Evolutionary conservation across 441 rosid species (phyloP).

Genomic region (Daphne laureola): DNA sequence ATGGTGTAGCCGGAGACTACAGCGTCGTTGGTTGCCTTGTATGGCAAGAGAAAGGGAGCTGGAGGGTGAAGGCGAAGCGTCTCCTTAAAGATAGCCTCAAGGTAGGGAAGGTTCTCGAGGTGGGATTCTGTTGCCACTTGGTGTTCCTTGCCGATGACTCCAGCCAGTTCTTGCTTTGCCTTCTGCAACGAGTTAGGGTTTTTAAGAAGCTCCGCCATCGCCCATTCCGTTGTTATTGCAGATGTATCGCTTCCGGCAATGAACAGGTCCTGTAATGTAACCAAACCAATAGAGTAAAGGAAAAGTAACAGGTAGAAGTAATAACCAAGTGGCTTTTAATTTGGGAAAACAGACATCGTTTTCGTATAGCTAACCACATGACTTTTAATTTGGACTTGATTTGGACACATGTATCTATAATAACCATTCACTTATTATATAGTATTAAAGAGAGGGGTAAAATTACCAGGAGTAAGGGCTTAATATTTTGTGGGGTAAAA

Average conservation of each 20-base stretch:
- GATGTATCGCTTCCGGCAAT: constrained; percentile 17
- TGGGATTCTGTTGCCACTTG: constrained; percentile 7
- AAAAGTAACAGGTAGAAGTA: no score
- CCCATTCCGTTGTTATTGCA: constrained; percentile 16
- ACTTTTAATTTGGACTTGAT: no score
- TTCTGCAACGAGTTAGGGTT: constrained; percentile 7
- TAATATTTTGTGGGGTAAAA: constrained; percentile 14
- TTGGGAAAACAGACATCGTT: no score
- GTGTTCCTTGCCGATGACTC: constrained; percentile 9
- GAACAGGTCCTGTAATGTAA: constrained; percentile 7
- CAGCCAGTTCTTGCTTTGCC: constrained; percentile 7
- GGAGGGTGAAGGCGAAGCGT: constrained; percentile 15
- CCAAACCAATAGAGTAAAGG: no score
- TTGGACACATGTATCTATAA: no score
- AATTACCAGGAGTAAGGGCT: constrained; percentile 15
- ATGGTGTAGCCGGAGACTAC: constrained; percentile 8
- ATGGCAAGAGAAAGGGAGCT: constrained; percentile 14
- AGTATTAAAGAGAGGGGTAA: no score
- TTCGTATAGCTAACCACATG: no score
- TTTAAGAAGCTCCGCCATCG: constrained; percentile 13
- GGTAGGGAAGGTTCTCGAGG: constrained; percentile 9
- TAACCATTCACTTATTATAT: no score
- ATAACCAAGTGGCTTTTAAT: no score
- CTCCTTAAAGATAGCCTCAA: constrained; percentile 13
- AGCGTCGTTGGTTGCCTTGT: constrained; percentile 11